These are phyloP conservation scores for Fusarium incarnatum DNA, from an alignment of 2,329 filamentous ascomycete genomes.

Conservation along the genomic window DNA sequence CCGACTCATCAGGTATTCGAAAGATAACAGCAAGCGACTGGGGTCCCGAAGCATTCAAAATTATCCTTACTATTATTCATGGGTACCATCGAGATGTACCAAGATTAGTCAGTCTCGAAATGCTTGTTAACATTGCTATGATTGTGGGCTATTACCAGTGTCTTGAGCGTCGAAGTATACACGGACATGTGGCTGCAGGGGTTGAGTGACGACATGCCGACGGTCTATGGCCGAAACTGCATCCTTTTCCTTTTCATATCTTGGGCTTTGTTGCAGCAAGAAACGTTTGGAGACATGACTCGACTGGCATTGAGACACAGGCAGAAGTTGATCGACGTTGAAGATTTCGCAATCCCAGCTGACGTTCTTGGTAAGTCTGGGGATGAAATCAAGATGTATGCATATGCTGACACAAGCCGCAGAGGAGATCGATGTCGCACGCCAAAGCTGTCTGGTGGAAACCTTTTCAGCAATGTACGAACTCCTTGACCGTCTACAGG, in stretches of 20 bases:
- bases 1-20: rapidly evolving
- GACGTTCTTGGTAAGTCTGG: neutral
- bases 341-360: constrained; percentile 7
- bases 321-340: neutral
- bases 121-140: constrained; percentile 42
- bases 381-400: rapidly evolving
- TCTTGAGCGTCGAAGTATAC: constrained; percentile 29
- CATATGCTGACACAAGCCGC: rapidly evolving
- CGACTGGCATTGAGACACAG: constrained; percentile 15
- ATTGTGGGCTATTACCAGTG: constrained; percentile 46
- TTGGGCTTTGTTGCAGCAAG: constrained; percentile 19
- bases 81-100: constrained; percentile 39
- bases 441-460: neutral
- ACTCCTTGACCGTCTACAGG: neutral
- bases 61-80: constrained; percentile 44
- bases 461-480: neutral
- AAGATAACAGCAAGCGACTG: constrained; percentile 17
- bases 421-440: neutral
- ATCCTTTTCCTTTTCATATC: constrained; percentile 32
- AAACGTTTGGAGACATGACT: constrained; percentile 7
- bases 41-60: constrained; percentile 43
- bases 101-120: constrained; percentile 19
- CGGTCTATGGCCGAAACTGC: neutral
- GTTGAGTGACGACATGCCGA: rapidly evolving
- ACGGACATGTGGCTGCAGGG: constrained; percentile 19